Evolutionary conservation across 2,329 filamentous ascomycete genomes (phyloP).

Genomic region (Aspergillus unguis): DNA sequence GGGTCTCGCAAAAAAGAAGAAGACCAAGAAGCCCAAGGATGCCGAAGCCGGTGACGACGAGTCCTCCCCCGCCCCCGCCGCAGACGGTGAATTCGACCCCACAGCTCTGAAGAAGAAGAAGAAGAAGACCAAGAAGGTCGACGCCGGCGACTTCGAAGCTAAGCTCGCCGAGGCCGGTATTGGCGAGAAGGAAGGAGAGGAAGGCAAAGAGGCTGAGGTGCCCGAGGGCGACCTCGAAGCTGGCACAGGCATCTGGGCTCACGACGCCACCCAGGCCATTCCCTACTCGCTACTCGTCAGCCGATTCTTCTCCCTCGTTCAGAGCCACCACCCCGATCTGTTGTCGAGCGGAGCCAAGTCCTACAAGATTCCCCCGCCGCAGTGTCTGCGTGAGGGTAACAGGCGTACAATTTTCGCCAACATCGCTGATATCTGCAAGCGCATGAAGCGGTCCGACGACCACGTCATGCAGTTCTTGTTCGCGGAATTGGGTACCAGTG

Average conservation of each 20-base stretch:
- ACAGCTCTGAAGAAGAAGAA: constrained; percentile 81
- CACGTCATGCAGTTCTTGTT: constrained; percentile 97
- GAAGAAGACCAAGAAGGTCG: constrained; percentile 59
- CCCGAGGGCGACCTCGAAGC: constrained; percentile 73
- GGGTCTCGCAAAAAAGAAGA: constrained; percentile 72
- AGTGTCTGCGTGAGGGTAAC: constrained; percentile 99
- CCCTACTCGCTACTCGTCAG: constrained; percentile 80
- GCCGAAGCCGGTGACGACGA: constrained; percentile 49
- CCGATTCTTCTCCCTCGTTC: constrained; percentile 91
- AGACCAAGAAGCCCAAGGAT: constrained; percentile 60
- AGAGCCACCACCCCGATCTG: constrained; percentile 95
- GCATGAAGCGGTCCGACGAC: constrained; percentile 98
- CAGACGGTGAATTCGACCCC: constrained; percentile 62
- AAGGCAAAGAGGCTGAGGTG: constrained; percentile 53
- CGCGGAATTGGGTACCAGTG: constrained; percentile 94
- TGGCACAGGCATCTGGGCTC: constrained; percentile 86
- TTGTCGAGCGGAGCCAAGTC: constrained; percentile 83
- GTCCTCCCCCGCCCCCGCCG: constrained; percentile 47
- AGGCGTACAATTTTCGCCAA: constrained; percentile 99
- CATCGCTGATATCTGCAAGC: constrained; percentile 96
- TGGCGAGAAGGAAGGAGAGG: constrained; percentile 57
- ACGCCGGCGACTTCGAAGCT: constrained; percentile 63
- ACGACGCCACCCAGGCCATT: constrained; percentile 74
- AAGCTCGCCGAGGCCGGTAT: constrained; percentile 62
- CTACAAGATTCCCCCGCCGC: constrained; percentile 98